Evolutionary conservation across 176 grass and related monocot genomes (phyloP).

Genomic region (Cenchrus purpureus): DNA sequence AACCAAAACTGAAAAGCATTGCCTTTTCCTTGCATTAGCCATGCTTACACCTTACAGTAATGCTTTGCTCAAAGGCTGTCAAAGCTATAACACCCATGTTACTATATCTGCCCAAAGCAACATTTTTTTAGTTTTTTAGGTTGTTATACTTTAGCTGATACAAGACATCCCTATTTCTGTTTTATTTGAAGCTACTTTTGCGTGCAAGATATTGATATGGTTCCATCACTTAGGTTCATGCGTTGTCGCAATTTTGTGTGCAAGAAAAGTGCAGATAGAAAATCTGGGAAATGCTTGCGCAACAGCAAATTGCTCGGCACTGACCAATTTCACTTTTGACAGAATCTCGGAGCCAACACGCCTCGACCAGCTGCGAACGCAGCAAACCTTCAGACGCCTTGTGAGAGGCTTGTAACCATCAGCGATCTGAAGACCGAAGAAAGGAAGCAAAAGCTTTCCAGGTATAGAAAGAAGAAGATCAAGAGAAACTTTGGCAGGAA

Average conservation of each 20-base stretch:
- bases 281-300: neutral
- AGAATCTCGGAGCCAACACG: conserved; percentile 78
- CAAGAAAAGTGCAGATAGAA: conserved; percentile 9
- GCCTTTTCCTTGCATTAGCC: conserved; percentile 29
- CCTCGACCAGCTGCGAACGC: conserved; percentile 54
- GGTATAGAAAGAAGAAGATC: conserved; percentile 97
- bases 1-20: conserved; percentile 34
- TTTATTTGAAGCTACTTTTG: conserved; percentile 26
- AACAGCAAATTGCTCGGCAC: neutral
- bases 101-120: conserved; percentile 38
- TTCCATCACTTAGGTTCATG: neutral
- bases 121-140: conserved; percentile 19
- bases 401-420: conserved; percentile 81
- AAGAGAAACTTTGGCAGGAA: conserved; percentile 96
- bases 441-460: conserved; percentile 90
- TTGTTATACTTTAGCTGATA: conserved; percentile 35
- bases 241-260: neutral
- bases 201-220: conserved; percentile 7
- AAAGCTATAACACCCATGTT: conserved; percentile 32
- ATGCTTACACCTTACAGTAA: conserved; percentile 18
- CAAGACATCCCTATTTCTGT: conserved; percentile 11
- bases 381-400: conserved; percentile 45
- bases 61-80: conserved; percentile 32
- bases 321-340: conserved; percentile 32
- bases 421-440: conserved; percentile 84